Conservation (phyloP, 768 basidiomycete genomes). For the Suillus subaureus region DNA sequence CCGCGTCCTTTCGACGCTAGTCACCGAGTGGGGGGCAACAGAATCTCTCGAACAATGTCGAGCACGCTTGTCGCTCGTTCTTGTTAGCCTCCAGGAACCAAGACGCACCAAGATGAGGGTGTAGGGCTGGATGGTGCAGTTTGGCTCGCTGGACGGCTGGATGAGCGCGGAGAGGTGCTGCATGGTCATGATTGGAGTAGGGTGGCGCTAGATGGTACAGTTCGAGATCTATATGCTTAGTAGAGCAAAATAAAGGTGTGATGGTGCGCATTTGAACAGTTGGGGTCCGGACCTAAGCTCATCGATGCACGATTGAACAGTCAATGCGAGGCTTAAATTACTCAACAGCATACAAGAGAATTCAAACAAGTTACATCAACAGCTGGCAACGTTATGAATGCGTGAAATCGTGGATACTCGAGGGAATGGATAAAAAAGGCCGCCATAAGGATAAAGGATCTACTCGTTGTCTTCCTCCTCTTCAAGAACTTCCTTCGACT, state of each 20-base stretch:
- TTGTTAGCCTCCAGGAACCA: background rate
- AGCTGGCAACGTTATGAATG: constrained; percentile 1
- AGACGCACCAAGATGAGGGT: background rate
- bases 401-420: background rate
- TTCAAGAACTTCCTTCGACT: constrained; percentile 50
- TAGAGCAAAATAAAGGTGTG: no score
- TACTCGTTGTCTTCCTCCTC: constrained; percentile 43
- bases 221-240: background rate
- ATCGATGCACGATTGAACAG: background rate
- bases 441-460: constrained; percentile 6
- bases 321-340: background rate
- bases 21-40: background rate
- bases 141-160: background rate
- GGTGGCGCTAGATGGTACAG: background rate
- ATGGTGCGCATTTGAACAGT: background rate
- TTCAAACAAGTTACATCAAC: constrained; percentile 2
- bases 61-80: background rate
- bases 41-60: no score
- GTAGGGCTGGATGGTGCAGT: background rate
- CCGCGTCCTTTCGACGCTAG: no score
- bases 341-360: constrained; percentile 4
- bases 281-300: no score
- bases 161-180: background rate
- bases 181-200: background rate
- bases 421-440: background rate